Evolutionary conservation across 2,329 filamentous ascomycete genomes (phyloP), one percentile per base, ranked within the genome.

Genomic region (Curvularia eragrostidis): DNA sequence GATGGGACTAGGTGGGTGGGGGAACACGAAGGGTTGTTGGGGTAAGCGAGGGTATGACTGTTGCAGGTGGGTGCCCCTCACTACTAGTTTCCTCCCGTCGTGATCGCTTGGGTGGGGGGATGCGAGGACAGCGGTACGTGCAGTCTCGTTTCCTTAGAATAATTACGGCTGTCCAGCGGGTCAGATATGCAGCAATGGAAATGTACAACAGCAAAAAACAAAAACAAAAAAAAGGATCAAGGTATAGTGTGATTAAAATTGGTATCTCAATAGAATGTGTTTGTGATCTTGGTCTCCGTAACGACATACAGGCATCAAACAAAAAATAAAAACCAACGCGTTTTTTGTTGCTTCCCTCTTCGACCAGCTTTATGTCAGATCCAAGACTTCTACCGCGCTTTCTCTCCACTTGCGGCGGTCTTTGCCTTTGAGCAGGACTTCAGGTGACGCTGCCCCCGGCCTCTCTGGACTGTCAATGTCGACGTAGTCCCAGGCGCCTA

Each of bases 311-410:
- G 10, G 6, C 41, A 21, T 18, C 5, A 43, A 26, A 24, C 13
- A 5, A 26, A 26, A 43, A 10, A 24, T 36, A 43, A 26, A 21
- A 43, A 24, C 32, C 12, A 28, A 5, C n/a, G 23, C 10, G n/a
- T 19, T 21, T 10, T 19, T 12, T n/a, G n/a, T n/a, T n/a, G n/a
- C 10, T 36, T 6, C 15, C 34, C 15, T 18, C 6, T n/a, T 18
- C 3, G 15, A 5, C 10, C 12, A 4, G 15, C 2, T 21, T 18
- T 32, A 72, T 24, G 62, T 73, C 52, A 77, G 48, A 64, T 78
- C 75, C 52, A 78, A 53, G 41, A 74, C 56, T 52, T 75, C 73
- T 38, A 78, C 66, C 43, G 73, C 69, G 26, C 75, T 78, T 53
- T 75, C 72, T 38, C 74, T 61, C 74, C 75, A 77, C 50, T 59